These are phyloP conservation scores for Flaveria bidentis DNA, from an alignment of 129 eudicot species.

Conservation along the genomic window DNA sequence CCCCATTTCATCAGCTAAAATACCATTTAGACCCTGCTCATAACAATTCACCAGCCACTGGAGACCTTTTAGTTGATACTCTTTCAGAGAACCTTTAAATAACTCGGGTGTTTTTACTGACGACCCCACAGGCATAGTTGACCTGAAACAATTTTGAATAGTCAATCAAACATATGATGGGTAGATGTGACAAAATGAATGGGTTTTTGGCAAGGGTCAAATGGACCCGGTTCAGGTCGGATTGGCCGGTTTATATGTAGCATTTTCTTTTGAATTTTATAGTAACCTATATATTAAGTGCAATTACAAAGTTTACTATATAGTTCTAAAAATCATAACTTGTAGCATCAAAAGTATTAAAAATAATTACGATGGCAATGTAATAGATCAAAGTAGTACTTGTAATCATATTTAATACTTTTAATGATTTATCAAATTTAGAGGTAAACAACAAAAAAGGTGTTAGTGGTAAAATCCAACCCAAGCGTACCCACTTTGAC, in stretches of 20 bases:
- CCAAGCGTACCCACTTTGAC: neutral
- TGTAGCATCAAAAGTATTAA: neutral
- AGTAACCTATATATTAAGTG: too few relatives aligned
- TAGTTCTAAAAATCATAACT: neutral
- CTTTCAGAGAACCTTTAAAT: slow-evolving; percentile 91
- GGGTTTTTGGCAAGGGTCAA: neutral
- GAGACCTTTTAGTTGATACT: slow-evolving; percentile 96
- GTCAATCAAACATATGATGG: neutral
- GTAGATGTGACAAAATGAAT: neutral
- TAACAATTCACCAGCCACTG: slow-evolving; percentile 99
- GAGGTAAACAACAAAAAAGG: neutral
- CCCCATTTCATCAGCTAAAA: slow-evolving; percentile 99
- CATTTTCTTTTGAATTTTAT: too few relatives aligned
- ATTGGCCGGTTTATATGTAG: too few relatives aligned
- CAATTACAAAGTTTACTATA: neutral
- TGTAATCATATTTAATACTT: neutral
- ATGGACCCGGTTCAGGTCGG: neutral
- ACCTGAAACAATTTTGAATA: slow-evolving; percentile 39
- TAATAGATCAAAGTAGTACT: neutral
- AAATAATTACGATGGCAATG: neutral
- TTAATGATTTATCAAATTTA: neutral
- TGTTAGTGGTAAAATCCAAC: neutral
- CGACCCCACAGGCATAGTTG: slow-evolving; percentile 95
- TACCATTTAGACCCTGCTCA: slow-evolving; percentile 99
- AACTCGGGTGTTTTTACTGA: slow-evolving; percentile 85